phyloP scores from a whole-genome alignment of 768 basidiomycete genomes.

The Boletus rufocinnamomeus region DNA sequence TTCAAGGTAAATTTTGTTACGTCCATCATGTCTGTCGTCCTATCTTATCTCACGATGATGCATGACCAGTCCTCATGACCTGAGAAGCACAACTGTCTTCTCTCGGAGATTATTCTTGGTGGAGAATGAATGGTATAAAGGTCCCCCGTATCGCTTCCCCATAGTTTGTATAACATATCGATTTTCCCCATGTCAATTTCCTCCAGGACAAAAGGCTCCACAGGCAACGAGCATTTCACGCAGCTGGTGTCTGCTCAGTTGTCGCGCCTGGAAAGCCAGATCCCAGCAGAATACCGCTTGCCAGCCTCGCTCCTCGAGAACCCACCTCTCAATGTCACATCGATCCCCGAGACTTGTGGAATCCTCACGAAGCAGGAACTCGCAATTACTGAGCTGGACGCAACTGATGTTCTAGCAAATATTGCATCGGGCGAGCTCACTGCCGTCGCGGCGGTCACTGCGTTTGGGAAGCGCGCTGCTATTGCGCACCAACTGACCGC shows the following conservation, averaged over 20 bases:
- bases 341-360: constrained; percentile 35
- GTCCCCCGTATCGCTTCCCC: not conserved
- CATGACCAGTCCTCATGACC: not conserved
- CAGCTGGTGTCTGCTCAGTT: constrained; percentile 21
- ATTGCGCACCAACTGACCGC: constrained; percentile 50
- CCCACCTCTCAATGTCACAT: constrained; percentile 35
- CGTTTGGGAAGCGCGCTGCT: constrained; percentile 52
- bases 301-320: constrained; percentile 18
- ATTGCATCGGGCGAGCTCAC: constrained; percentile 36
- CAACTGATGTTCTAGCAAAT: constrained; percentile 33
- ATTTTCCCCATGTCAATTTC: constrained; percentile 20
- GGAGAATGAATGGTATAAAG: not conserved
- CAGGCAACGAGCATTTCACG: constrained; percentile 24
- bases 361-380: constrained; percentile 36
- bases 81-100: not conserved
- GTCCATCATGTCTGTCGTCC: not conserved
- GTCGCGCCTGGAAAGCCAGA: constrained; percentile 26
- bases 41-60: not conserved
- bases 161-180: not conserved
- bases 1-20: not conserved
- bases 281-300: constrained; percentile 24
- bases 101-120: not conserved
- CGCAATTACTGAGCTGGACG: constrained; percentile 39
- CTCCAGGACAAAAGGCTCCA: constrained; percentile 25
- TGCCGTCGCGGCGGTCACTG: constrained; percentile 42